Conservation (phyloP, 2,329 filamentous ascomycete species). For the Beauveria sp. region DNA sequence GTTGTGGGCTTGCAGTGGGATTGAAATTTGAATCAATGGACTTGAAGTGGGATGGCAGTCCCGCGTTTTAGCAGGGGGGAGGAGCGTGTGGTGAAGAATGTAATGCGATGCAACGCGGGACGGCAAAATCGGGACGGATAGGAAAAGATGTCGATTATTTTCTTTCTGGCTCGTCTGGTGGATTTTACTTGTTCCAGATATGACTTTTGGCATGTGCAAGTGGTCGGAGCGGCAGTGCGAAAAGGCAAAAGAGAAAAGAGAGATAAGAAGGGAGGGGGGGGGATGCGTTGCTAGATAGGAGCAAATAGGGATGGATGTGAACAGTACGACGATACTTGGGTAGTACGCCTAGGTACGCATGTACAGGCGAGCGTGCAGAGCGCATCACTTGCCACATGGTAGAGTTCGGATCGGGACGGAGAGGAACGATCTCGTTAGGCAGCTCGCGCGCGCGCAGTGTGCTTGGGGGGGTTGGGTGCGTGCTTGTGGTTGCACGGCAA, state of each 20-base stretch:
- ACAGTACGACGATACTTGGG: neutral
- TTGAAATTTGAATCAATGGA: neutral
- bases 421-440: slow-evolving; percentile 10
- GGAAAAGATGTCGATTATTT: neutral
- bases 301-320: neutral
- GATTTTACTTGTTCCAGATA: neutral
- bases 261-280: neutral
- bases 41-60: neutral
- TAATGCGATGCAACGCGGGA: slow-evolving; percentile 3
- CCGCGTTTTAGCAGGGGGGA: neutral
- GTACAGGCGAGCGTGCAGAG: neutral
- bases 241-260: neutral
- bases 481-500: neutral
- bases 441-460: neutral
- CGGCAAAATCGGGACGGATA: slow-evolving; percentile 4
- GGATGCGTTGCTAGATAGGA: neutral
- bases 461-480: neutral
- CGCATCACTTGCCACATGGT: neutral
- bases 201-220: neutral
- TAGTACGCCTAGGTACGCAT: neutral
- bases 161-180: neutral
- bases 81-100: neutral
- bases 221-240: neutral
- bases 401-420: slow-evolving; percentile 8
- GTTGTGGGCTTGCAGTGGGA: neutral